Base-by-base conservation (phyloP, 805 yeast species). In the Allodekkera sacchari region DNA sequence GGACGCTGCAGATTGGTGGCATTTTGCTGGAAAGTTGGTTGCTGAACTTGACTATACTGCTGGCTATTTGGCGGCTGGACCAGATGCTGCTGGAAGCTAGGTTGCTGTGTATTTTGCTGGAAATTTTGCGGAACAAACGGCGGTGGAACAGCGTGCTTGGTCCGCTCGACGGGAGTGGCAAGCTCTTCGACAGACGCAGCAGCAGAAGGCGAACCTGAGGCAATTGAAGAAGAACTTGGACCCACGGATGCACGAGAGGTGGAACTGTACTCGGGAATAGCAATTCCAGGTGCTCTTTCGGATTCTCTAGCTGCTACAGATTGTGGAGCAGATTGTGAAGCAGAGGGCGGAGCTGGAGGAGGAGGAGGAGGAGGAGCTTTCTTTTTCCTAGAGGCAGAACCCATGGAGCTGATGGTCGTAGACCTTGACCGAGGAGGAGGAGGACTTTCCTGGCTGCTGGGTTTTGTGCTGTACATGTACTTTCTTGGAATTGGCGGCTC, bases 401-500 rank as follows among this genome's bases (percentile, higher is more conserved):
- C 30, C 4, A 13, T 13, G 3, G 38, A 30, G 25, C 22, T 27
- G 6, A 32, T 39, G 5, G 44, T 38, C 10, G 33, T 26, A 6
- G 41, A 30, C 16, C 39, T 30, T 9, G 42, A 39, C 18, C 38
- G 38, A 17, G 50, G 41, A 6, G 53, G 42, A 38, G 48, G 61
- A 9, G 57, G 61, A 31, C 53, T 48, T 11, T 31, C 20, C 7
- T 30, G 21, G 36, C 40, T 17, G 41, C 47, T 19, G 37, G 38
- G 15, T 16, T 17, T 3, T 22, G 19, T 18, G 23, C 49, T 44
- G 22, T 48, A 42, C 37, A 70, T 76, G 34, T 56, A 63, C 42
- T 65, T 69, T 41, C 89, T 64, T 4, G 92, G 94, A 31, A 83
- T 62, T 11, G 94, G 94, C 5, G 94, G 94, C 49, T 83, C 94